Percentiles rank a stretch among this genome's conserved stretches.
These are phyloP conservation scores for Ophiostoma sp. DNA, from an alignment of 2,329 filamentous ascomycete species.

Conservation along the genomic window DNA sequence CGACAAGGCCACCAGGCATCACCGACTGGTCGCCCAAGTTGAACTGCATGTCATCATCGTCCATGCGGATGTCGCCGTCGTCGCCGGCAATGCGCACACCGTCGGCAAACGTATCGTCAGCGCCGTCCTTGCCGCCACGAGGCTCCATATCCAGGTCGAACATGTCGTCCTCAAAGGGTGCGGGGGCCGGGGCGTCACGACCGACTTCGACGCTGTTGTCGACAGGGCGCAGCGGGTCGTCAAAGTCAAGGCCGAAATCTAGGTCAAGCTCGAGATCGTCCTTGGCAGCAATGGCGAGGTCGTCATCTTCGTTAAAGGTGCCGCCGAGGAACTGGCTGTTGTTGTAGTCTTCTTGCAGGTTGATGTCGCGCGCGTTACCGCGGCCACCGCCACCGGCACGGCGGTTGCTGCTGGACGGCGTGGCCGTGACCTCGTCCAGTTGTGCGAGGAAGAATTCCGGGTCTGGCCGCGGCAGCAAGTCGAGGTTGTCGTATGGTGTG, in stretches of 20 bases:
- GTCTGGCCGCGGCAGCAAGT: slow-evolving; percentile 80
- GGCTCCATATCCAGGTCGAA: slow-evolving; percentile 62
- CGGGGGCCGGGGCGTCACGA: slow-evolving; percentile 74
- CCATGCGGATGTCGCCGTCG: slow-evolving; percentile 65
- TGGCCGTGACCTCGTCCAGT: slow-evolving; percentile 61
- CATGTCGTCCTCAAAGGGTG: slow-evolving; percentile 67
- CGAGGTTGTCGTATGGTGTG: slow-evolving; percentile 82
- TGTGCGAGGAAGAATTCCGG: slow-evolving; percentile 80
- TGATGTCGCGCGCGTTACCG: slow-evolving; percentile 63
- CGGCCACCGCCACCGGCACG: slow-evolving; percentile 60
- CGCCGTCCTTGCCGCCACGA: slow-evolving; percentile 56
- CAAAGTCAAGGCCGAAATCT: slow-evolving; percentile 72
- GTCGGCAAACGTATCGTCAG: slow-evolving; percentile 56
- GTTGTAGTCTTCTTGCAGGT: slow-evolving; percentile 67
- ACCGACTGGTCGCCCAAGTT: slow-evolving; percentile 61
- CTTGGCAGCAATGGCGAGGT: slow-evolving; percentile 54
- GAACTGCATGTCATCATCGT: slow-evolving; percentile 64
- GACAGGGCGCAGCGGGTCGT: slow-evolving; percentile 55
- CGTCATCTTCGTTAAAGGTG: slow-evolving; percentile 59
- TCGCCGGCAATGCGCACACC: slow-evolving; percentile 61
- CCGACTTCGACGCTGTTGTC: slow-evolving; percentile 80
- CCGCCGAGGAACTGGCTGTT: slow-evolving; percentile 80
- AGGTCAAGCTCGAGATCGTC: slow-evolving; percentile 72
- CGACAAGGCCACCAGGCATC: slow-evolving; percentile 49
- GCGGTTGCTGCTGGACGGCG: slow-evolving; percentile 50